Conservation (phyloP, 2,329 filamentous ascomycete species). For the Stagonosporopsis cucurbitacearum region DNA sequence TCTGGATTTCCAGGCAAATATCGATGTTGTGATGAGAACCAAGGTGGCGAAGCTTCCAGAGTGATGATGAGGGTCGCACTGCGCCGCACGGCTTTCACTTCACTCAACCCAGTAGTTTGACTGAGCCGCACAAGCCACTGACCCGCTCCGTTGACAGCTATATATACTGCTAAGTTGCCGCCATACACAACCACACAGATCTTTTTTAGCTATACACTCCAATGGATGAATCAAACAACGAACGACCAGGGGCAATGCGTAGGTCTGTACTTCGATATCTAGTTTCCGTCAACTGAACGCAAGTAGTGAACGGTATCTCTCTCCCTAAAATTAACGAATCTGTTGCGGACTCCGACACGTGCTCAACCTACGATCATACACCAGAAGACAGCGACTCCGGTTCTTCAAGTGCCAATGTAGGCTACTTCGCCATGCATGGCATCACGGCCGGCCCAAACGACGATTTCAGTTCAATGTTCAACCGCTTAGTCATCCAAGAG, state of each 20-base stretch:
- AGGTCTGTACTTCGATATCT: neutral
- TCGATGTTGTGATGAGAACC: neutral
- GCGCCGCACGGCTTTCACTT: slow-evolving; percentile 10
- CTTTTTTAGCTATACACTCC: neutral
- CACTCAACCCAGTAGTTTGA: neutral
- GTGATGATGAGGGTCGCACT: slow-evolving; percentile 10
- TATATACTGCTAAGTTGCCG: neutral
- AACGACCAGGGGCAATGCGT: neutral
- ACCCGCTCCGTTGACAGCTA: neutral
- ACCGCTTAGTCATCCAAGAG: slow-evolving; percentile 21
- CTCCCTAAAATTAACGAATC: neutral
- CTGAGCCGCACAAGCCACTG: slow-evolving; percentile 16
- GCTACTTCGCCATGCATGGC: slow-evolving; percentile 16
- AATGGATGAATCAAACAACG: neutral
- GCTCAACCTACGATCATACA: neutral
- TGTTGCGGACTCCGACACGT: neutral
- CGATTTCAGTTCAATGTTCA: slow-evolving; percentile 21
- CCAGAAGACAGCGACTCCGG: neutral
- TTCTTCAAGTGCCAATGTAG: neutral
- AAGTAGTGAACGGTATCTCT: neutral
- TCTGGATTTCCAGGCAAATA: neutral
- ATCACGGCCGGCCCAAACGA: slow-evolving; percentile 17
- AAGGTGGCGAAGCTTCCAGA: slow-evolving; percentile 1
- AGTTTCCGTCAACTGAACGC: neutral
- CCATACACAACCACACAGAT: neutral